phyloP scores from a whole-genome alignment of 768 basidiomycete genomes.

The Holtermanniella nyarrowii region DNA sequence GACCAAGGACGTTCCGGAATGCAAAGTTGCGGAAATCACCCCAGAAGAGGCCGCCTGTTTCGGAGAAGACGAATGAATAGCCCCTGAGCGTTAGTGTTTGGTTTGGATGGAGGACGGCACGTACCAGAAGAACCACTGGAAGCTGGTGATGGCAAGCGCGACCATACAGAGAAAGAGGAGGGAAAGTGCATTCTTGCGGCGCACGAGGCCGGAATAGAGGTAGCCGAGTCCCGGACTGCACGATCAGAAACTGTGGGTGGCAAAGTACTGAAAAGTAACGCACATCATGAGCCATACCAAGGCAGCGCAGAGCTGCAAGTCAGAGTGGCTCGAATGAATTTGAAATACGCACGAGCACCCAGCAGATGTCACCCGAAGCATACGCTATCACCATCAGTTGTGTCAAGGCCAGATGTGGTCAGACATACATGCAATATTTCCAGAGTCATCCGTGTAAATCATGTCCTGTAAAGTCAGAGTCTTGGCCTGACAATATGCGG shows the following conservation, averaged over 20 bases:
- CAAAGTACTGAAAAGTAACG: slow-evolving; percentile 52
- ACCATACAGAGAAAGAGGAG: slow-evolving; percentile 77
- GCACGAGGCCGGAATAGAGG: slow-evolving; percentile 71
- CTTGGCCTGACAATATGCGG: no score
- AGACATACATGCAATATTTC: slow-evolving; percentile 8
- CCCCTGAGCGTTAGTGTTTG: no score
- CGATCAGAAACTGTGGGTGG: not conserved
- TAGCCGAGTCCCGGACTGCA: slow-evolving; percentile 32
- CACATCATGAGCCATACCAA: slow-evolving; percentile 80
- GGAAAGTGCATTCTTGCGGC: slow-evolving; percentile 85
- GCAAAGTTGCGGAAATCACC: slow-evolving; percentile 39
- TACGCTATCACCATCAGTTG: not conserved
- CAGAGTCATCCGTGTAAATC: slow-evolving; percentile 8
- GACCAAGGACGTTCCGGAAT: slow-evolving; percentile 37
- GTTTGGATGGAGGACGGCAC: no score
- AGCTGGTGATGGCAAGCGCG: slow-evolving; percentile 50
- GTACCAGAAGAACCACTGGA: slow-evolving; percentile 44
- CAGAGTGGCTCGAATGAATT: slow-evolving; percentile 46
- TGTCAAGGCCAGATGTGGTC: not conserved
- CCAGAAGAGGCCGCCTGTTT: slow-evolving; percentile 37
- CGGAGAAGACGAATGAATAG: slow-evolving; percentile 38
- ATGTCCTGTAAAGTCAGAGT: slow-evolving; percentile 9
- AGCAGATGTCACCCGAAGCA: not conserved
- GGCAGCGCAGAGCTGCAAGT: slow-evolving; percentile 66
- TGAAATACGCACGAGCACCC: not conserved